Evolutionary conservation across 305 asterid species (phyloP).

Genomic region (Fraxinus latifolia): DNA sequence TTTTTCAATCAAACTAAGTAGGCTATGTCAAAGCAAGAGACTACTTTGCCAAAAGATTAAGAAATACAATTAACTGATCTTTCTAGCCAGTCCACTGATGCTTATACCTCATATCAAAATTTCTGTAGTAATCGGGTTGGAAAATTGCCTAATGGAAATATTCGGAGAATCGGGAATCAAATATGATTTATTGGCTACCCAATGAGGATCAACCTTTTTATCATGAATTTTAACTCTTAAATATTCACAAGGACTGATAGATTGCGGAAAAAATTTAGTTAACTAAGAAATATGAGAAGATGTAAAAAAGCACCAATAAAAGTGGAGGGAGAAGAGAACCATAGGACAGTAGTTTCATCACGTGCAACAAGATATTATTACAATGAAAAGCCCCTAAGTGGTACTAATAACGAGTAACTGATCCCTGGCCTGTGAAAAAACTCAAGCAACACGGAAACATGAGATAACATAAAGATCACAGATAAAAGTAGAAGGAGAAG

Average conservation of each 20-base stretch:
- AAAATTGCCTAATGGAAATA: not conserved
- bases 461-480: not conserved
- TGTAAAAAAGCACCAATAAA: not conserved
- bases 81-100: not conserved
- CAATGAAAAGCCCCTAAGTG: not conserved
- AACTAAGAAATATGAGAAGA: not conserved
- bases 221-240: not conserved
- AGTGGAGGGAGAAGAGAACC: not conserved
- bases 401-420: not conserved
- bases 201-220: not conserved
- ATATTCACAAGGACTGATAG: not conserved
- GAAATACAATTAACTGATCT: not conserved
- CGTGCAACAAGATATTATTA: not conserved
- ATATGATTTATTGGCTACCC: not conserved
- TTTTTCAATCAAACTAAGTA: not conserved
- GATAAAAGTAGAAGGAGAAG: not conserved
- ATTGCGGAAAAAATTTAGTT: not conserved
- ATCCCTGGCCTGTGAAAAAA: not conserved
- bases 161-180: not conserved
- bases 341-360: not conserved
- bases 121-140: not conserved
- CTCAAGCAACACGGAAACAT: not conserved
- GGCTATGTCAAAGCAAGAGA: not conserved
- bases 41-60: not conserved
- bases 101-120: not conserved